Evolutionary conservation across 2,329 filamentous ascomycete species (phyloP).

Genomic region (Lachnellula occidentalis): DNA sequence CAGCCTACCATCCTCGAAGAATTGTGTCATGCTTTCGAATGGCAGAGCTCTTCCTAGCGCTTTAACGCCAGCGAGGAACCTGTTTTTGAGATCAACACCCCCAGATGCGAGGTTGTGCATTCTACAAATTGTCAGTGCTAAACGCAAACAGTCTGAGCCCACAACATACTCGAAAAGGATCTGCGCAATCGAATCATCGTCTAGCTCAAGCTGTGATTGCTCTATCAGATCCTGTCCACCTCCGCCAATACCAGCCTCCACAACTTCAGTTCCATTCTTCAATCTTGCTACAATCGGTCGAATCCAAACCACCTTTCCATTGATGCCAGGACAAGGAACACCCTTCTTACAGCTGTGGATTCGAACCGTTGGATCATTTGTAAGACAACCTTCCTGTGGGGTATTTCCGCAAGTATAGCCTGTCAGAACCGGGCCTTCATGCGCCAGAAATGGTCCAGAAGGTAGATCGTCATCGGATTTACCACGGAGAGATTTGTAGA

Average conservation of each 20-base stretch:
- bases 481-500: constrained; percentile 61
- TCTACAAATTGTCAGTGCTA: constrained; percentile 2
- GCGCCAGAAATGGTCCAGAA: constrained; percentile 35
- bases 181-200: constrained; percentile 33
- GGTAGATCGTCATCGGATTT: constrained; percentile 34
- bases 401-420: constrained; percentile 73
- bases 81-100: constrained; percentile 32
- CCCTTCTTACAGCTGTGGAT: constrained; percentile 85
- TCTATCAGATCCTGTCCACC: constrained; percentile 70
- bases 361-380: constrained; percentile 52
- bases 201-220: constrained; percentile 58
- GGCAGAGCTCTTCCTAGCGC: constrained; percentile 22
- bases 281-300: constrained; percentile 68
- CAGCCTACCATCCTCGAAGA: constrained; percentile 17
- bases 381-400: constrained; percentile 65
- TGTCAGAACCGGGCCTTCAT: constrained; percentile 61
- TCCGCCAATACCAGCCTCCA: constrained; percentile 72
- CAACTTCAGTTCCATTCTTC: constrained; percentile 54
- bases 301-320: constrained; percentile 62
- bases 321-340: constrained; percentile 49
- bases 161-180: constrained; percentile 46
- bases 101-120: constrained; percentile 20
- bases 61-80: constrained; percentile 20
- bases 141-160: constrained; percentile 38
- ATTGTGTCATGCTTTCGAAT: constrained; percentile 19